Conservation (phyloP, 2,329 filamentous ascomycete species). For the Talaromyces sp. region DNA sequence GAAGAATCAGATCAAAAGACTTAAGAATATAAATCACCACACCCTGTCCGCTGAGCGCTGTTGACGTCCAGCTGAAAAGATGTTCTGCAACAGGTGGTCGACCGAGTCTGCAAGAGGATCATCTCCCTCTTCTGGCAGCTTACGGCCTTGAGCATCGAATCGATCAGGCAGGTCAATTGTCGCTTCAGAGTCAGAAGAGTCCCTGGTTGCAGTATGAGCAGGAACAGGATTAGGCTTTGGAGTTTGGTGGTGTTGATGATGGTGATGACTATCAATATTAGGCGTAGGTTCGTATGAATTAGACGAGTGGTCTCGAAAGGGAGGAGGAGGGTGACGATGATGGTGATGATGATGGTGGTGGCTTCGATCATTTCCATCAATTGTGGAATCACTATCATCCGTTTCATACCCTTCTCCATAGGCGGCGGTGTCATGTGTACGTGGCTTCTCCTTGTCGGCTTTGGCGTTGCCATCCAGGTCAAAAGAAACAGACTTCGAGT, state of each 20-base stretch:
- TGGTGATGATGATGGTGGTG: constrained; percentile 25
- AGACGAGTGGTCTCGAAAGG: constrained; percentile 17
- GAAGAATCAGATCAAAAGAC: not conserved
- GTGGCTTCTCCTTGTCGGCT: not conserved
- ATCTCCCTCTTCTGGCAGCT: constrained; percentile 31
- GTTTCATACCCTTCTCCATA: constrained; percentile 40
- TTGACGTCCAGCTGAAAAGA: constrained; percentile 10
- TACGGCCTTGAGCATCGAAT: constrained; percentile 42
- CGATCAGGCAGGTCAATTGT: constrained; percentile 45
- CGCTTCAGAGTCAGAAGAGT: constrained; percentile 38
- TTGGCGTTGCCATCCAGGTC: constrained; percentile 23
- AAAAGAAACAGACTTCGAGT: constrained; percentile 36
- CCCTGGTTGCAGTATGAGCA: constrained; percentile 14
- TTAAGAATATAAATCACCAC: not conserved
- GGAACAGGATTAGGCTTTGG: not conserved
- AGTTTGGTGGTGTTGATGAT: constrained; percentile 10
- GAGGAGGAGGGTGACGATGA: constrained; percentile 20
- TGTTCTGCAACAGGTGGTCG: constrained; percentile 31
- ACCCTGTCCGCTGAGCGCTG: constrained; percentile 3
- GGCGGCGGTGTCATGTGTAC: not conserved
- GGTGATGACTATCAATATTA: constrained; percentile 12
- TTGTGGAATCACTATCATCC: constrained; percentile 41
- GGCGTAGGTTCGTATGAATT: constrained; percentile 3
- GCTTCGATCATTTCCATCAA: constrained; percentile 25
- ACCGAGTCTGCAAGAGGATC: constrained; percentile 35